phyloP scores from a whole-genome alignment of 192 early-diverging fungal genomes.

The Backusella psychrophila region DNA sequence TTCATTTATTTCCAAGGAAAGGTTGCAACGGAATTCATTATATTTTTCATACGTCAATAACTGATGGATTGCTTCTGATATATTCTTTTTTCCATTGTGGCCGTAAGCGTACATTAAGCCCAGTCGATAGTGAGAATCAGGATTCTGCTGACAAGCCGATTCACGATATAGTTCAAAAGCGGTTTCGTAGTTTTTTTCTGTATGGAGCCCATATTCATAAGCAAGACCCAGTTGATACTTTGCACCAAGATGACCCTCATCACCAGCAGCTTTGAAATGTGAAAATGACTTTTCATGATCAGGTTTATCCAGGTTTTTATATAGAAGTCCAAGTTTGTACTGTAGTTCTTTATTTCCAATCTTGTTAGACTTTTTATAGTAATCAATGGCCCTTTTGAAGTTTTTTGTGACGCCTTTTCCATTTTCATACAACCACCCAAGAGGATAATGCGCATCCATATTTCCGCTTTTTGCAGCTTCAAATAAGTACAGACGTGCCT shows the following conservation, averaged over 20 bases:
- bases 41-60: neutral
- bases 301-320: neutral
- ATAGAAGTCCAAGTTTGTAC: neutral
- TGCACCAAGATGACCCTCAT: neutral
- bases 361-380: neutral
- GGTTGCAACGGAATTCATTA: neutral
- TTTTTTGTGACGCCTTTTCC: constrained; percentile 30
- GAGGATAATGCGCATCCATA: constrained; percentile 41
- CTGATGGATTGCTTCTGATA: neutral
- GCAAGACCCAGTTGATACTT: neutral
- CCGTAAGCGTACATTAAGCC: neutral
- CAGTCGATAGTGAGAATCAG: neutral
- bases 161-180: neutral
- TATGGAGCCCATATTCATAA: neutral
- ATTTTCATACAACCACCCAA: constrained; percentile 48
- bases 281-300: neutral
- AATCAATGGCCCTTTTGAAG: constrained; percentile 14
- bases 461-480: constrained; percentile 64
- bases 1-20: neutral
- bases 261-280: neutral
- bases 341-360: neutral
- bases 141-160: neutral
- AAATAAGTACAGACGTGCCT: constrained; percentile 54
- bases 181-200: neutral
- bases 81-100: neutral